Base-by-base conservation (phyloP, 441 rosid species). In the Sinapis alba region DNA sequence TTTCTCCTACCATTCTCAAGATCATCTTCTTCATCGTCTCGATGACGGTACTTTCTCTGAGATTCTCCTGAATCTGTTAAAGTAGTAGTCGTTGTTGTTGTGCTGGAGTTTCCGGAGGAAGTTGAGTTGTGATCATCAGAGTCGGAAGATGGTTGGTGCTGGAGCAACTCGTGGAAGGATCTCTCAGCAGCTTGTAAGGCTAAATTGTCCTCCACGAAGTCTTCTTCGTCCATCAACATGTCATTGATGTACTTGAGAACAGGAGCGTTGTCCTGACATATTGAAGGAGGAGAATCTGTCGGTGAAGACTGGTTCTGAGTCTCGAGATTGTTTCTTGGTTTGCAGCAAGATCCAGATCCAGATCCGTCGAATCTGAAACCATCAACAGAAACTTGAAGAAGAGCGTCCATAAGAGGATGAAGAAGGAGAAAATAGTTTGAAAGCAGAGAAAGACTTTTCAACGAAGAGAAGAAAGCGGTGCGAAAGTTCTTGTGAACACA, bases 121-220 rank as follows among this genome's bases (percentile, higher is more conserved):
- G 45, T 69, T 4, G 81, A 67, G 68, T 1, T 80, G 34, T 79
- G 88, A 54, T 80, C 80, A 58, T 78, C 70, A 70, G 75, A 76
- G 0, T 69, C 71, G 0, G 71, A 34, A 16, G 79, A 43, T 43
- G 15, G 79, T 43, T 7, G 79, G 7, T 45, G 57, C 11, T 71
- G 76, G 13, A 89, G 84, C 41, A 79, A 79, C 74, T 89, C 88
- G 38, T 77, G 83, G 71, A 87, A 86, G 4, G 88, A 84, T 60
- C 82, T 87, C 64, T 89, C 91, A 1, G 87, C 89, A 2, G 89
- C 91, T 78, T 87, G 89, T 66, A 89, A 83, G 54, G 91, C 89
- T 6, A 86, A 66, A 68, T 77, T 73, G 54, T 87, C 84, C 64
- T 87, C 83, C 69, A 74, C 82, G 69, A 80, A 30, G 41, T 84